Evolutionary conservation across 2,329 filamentous ascomycete species (phyloP).

Genomic region (Claviceps citrina): DNA sequence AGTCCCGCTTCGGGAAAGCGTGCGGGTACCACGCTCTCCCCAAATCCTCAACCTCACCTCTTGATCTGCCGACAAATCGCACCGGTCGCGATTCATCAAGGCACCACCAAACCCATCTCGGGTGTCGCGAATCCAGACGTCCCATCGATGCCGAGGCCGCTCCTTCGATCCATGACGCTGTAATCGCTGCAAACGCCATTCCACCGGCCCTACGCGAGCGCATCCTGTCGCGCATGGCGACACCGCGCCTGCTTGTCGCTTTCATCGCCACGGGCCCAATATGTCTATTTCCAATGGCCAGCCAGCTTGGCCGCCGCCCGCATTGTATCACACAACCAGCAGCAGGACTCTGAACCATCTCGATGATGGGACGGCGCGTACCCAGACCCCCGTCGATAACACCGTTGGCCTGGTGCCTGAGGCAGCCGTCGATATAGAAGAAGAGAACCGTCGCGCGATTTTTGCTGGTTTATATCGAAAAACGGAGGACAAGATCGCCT

Average conservation of each 20-base stretch:
- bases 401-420: constrained; percentile 40
- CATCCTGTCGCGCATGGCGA: constrained; percentile 40
- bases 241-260: constrained; percentile 30
- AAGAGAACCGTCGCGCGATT: constrained; percentile 55
- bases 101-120: constrained; percentile 27
- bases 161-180: constrained; percentile 34
- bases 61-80: constrained; percentile 36
- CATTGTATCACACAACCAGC: constrained; percentile 31
- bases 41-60: constrained; percentile 41
- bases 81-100: constrained; percentile 36
- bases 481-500: constrained; percentile 60
- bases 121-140: constrained; percentile 22
- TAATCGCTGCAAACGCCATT: constrained; percentile 30
- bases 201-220: constrained; percentile 36
- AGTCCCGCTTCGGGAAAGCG: constrained; percentile 24
- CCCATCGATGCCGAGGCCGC: constrained; percentile 39
- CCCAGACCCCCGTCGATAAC: constrained; percentile 35
- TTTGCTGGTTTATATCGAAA: constrained; percentile 66
- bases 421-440: constrained; percentile 44
- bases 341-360: constrained; percentile 38
- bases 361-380: constrained; percentile 43
- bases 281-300: constrained; percentile 56
- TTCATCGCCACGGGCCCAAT: constrained; percentile 34
- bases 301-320: constrained; percentile 47
- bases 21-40: constrained; percentile 22